A percentile compares a stretch with the other conserved stretches of the same genome.
These are phyloP conservation scores for Suhomyces taliae DNA, from an alignment of 1,139 yeast genomes.

Conservation along the genomic window DNA sequence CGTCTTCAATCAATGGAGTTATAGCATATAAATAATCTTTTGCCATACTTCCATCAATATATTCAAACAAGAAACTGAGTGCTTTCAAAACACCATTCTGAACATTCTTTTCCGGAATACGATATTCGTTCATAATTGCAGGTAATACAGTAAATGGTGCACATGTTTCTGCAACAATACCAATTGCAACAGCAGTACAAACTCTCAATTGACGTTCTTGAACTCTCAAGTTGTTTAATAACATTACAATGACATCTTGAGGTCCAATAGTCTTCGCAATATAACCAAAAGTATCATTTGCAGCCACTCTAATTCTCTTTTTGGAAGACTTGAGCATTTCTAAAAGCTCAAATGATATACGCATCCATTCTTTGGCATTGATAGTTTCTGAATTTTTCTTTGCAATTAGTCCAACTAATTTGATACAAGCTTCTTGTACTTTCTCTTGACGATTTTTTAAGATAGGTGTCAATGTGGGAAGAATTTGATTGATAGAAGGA, in stretches of 20 bases:
- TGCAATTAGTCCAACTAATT: conserved; percentile 81
- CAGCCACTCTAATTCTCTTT: conserved; percentile 77
- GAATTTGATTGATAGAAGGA: conserved; percentile 81
- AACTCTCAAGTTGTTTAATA: conserved; percentile 80
- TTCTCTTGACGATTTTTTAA: conserved; percentile 86
- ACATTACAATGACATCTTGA: conserved; percentile 84
- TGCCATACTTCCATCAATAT: conserved; percentile 73
- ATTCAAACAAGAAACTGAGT: conserved; percentile 89
- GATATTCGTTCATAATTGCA: conserved; percentile 92
- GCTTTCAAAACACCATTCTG: conserved; percentile 96
- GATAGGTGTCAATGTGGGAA: conserved; percentile 91
- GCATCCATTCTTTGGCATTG: conserved; percentile 96
- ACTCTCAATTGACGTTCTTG: conserved; percentile 97
- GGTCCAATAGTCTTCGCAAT: conserved; percentile 96
- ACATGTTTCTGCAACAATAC: conserved; percentile 93
- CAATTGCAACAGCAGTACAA: conserved; percentile 97
- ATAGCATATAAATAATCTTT: conserved; percentile 82
- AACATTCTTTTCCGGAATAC: conserved; percentile 89
- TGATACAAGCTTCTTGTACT: conserved; percentile 85
- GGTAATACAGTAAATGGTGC: conserved; percentile 95
- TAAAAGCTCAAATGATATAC: conserved; percentile 86
- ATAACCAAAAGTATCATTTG: conserved; percentile 87
- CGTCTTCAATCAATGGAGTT: conserved; percentile 83
- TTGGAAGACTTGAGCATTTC: conserved; percentile 88
- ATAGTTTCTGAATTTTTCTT: conserved; percentile 81